Evolutionary conservation across 306 rosid species (phyloP), one percentile per base, ranked within the genome.

Genomic region (Ceratonia siliqua): DNA sequence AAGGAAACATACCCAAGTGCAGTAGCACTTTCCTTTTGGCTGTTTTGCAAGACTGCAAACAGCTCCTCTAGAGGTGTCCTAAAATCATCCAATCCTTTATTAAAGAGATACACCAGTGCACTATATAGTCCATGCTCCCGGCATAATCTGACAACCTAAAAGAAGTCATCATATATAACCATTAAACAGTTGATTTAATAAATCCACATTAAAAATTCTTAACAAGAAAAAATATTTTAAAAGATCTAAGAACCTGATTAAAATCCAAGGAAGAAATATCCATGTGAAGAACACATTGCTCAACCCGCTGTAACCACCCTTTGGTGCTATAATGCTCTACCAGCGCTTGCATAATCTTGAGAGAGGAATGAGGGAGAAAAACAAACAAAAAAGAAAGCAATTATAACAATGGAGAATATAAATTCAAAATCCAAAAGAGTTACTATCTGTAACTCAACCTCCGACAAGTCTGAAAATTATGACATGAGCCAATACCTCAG

Each of bases 221-320:
- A 61, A 71, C 73, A 79, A 70, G 38, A 45, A 72, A 82, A 62
- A 30, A 45, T 11, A 61, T 63, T 53, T 58, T 54, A 73, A 78
- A 78, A 76, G 61, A 58, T 76, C 48, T 46, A 82, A 64, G 50
- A 59, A 91, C 98, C 98, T 94, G 98, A 82, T 92, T 91, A 79
- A 94, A 94, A 90, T 94, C 97, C 83, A 94, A 92, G 72, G 98
- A 94, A 74, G 97, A 91, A 77, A 94, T 94, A 82, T 94, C 99
- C 97, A 94, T 94, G 87, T 94, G 99, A 83, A 94, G 99, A 57
- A 94, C 99, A 45, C 97, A 92, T 80, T 94, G 97, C 81, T 94
- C 99, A 73, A 94, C 95, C 56, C 95, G 82, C 81, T 88, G 96
- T 74, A 92, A 77, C 99, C 99, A 94, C 68, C 97, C 97, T 79